A percentile compares a stretch with the other conserved stretches of the same genome.
Conservation (phyloP, 768 basidiomycete species). For the Rhodosporidiobolus sp. region DNA sequence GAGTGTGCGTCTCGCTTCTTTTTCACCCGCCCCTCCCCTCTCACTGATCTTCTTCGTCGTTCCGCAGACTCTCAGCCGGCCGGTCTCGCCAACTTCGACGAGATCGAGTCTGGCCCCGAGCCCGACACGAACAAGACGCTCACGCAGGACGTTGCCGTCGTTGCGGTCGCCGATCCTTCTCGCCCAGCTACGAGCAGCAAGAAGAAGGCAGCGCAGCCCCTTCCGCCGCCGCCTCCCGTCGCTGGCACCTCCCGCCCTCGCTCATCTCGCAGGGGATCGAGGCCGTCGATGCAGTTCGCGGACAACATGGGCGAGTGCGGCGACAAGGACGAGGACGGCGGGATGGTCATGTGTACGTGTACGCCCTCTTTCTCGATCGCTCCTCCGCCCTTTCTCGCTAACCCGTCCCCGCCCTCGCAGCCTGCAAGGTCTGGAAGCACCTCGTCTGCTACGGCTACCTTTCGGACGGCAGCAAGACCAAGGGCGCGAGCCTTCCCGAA, state of each 20-base stretch:
- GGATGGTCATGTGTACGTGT: slow-evolving; percentile 28
- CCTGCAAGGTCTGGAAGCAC: slow-evolving; percentile 33
- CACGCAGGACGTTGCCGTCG: too few species aligned
- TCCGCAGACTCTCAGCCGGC: slow-evolving; percentile 18
- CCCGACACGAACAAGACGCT: slow-evolving; percentile 11
- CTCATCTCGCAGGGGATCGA: not conserved
- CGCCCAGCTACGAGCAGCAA: too few species aligned
- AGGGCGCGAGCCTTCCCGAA: slow-evolving; percentile 14
- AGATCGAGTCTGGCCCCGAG: not conserved
- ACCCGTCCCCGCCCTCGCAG: not conserved
- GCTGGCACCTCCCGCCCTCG: not conserved
- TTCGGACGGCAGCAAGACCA: too few species aligned
- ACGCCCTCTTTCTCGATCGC: not conserved
- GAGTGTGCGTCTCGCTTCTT: not conserved
- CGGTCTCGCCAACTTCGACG: not conserved
- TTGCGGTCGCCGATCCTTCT: too few species aligned
- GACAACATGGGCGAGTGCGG: slow-evolving; percentile 31
- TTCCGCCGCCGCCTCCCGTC: too few species aligned
- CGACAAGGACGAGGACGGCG: slow-evolving; percentile 23
- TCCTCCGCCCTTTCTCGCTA: too few species aligned
- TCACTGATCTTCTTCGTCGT: not conserved
- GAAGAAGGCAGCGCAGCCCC: not conserved
- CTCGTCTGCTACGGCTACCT: slow-evolving; percentile 29
- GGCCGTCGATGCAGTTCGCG: not conserved
- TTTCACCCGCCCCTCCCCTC: not conserved